Base-by-base conservation (phyloP, 805 yeast species). In the Saturnispora hagleri region DNA sequence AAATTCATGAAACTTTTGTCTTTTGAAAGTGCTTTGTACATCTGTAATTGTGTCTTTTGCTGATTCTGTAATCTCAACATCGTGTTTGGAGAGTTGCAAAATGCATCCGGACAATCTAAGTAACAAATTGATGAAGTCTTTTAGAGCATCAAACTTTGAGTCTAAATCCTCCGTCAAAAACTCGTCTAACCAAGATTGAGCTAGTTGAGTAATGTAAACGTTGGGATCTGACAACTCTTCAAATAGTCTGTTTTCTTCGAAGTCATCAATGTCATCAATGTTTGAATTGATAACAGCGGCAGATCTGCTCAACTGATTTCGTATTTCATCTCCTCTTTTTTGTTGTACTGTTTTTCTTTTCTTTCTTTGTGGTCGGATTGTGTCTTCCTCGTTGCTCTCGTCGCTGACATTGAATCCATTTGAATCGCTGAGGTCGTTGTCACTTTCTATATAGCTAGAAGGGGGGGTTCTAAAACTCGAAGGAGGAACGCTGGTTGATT, bases 11-110 rank as follows among this genome's bases (percentile, higher is more conserved):
- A 72, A 61, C 49, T 73, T 72, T 64, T 86, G 90, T 13, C 71
- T 69, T 50, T 75, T 71, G 58, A 86, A 86, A 44, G 77, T 67
- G 18, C 79, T 70, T 55, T 86, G 85, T 27, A 89, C 67, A 64
- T 88, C 96, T 4, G 76, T 80, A 9, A 87, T 77, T 0, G 96
- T 86, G 35, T 82, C 85, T 15, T 76, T 70, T 0, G 93, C 86
- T 7, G 86, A 78, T 46, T 68, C 71, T 2, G 63, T 50, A 52
- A 62, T 64, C 5, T 60, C 72, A 47, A 88, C 81, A 63, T 89
- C 97, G 64, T 90, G 95, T 27, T 80, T 78, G 53, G 82, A 82
- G 9, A 87, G 77, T 26, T 76, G 77, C 2, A 80, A 72, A 20
- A 79, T 73, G 47, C 89, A 83, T 0, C 96, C 96, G 62, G 87